Evolutionary conservation across 2,329 filamentous ascomycete genomes (phyloP), one percentile per base, ranked within the genome.

Genomic region (Dichotomopilus funicola): DNA sequence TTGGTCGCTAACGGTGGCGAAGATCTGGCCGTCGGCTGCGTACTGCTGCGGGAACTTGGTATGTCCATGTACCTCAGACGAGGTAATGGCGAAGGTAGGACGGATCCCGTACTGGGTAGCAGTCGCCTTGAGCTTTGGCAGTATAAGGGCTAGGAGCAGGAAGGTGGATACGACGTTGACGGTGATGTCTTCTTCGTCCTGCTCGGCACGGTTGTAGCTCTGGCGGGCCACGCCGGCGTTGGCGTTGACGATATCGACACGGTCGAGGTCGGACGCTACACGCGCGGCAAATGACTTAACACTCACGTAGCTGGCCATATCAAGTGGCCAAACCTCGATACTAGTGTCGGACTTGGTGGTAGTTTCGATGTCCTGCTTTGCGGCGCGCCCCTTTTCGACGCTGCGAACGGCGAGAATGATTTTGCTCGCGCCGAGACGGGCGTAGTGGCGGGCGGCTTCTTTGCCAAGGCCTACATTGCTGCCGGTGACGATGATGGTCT

Each of bases 121-220:
- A 9, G 69, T 75, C 13, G 72, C 67, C 51, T 73, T 73, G 2
- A 84, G 69, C 60, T 75, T 78, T 0, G 80, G 80, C 13, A 83
- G 57, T 3, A 83, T 47, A 0, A 80, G 68, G 0, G 76, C 62
- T 0, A 71, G 75, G 0, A 83, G 68, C 1, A 83, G 64, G 41
- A 81, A 73, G 0, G 78, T 81, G 10, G 70, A 72, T 56, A 83
- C 68, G 11, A 79, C 75, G 55, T 84, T 84, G 54, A 78, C 72
- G 0, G 76, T 78, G 50, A 83, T 67, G 0, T 66, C 74, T 9
- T 62, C 65, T 65, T 83, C 80, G 43, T 77, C 69, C 0, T 69
- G 73, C 53, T 80, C 77, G 3, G 66, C 67, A 0, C 65, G 54
- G 9, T n/a, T 13, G 51, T 48, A 54, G n/a, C 43, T 31, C 13